Percentiles rank a stretch among this genome's conserved stretches.
phyloP scores from a whole-genome alignment of 257 asterid species.

The Knoxia roxburghii region DNA sequence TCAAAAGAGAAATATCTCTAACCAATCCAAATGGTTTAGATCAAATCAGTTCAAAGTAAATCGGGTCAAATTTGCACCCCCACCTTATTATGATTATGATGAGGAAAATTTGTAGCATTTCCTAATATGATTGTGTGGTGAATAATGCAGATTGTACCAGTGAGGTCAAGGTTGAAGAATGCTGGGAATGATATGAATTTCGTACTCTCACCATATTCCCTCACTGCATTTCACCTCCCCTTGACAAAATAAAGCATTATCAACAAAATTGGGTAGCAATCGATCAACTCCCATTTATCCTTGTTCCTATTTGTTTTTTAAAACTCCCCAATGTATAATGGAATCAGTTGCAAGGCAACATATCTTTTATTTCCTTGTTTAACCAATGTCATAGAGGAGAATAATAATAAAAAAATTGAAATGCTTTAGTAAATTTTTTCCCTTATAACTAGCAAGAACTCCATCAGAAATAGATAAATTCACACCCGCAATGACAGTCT shows the following conservation, averaged over 20 bases:
- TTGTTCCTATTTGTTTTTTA: background rate
- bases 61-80: too few relatives aligned
- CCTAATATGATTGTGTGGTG: background rate
- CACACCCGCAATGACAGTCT: too few relatives aligned
- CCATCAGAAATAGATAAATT: too few relatives aligned
- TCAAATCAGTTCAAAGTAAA: too few relatives aligned
- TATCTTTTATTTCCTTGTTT: background rate
- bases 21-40: too few relatives aligned
- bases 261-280: background rate
- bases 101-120: too few relatives aligned
- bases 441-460: too few relatives aligned
- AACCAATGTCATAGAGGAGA: too few relatives aligned
- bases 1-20: too few relatives aligned
- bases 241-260: background rate
- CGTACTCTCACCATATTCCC: background rate
- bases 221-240: background rate
- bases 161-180: background rate
- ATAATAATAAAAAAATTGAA: too few relatives aligned
- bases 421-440: too few relatives aligned
- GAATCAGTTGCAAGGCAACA: background rate
- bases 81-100: too few relatives aligned
- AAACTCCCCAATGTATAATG: background rate
- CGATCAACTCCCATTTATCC: background rate
- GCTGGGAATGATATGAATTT: background rate
- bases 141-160: background rate